phyloP scores from a whole-genome alignment of 2,329 filamentous ascomycete species.

The Lachnellula cervina region DNA sequence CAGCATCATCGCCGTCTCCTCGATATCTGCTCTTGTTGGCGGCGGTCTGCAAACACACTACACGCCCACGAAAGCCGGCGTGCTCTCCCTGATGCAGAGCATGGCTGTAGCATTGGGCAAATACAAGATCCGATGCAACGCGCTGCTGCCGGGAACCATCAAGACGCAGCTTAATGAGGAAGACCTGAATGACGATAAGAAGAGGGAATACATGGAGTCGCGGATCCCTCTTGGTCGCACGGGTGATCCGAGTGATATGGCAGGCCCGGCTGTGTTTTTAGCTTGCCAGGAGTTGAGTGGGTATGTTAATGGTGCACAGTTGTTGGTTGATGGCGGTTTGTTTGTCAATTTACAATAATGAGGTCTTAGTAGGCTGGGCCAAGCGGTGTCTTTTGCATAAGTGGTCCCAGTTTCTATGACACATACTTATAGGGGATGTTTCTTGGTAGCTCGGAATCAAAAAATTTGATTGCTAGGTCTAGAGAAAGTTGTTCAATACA shows the following conservation, averaged over 20 bases:
- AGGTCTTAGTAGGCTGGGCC: background rate
- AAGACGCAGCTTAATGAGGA: slow-evolving; percentile 79
- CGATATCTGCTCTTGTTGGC: slow-evolving; percentile 71
- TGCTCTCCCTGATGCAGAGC: slow-evolving; percentile 78
- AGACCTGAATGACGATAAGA: slow-evolving; percentile 68
- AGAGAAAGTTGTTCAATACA: background rate
- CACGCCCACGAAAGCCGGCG: slow-evolving; percentile 82
- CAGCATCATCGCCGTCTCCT: slow-evolving; percentile 72
- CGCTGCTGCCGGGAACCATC: slow-evolving; percentile 77
- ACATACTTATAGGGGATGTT: too few relatives aligned
- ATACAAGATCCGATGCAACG: slow-evolving; percentile 76
- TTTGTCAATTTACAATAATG: slow-evolving; percentile 80
- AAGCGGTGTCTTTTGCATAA: background rate
- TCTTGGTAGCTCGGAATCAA: background rate
- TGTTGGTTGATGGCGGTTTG: slow-evolving; percentile 81
- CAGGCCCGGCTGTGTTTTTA: slow-evolving; percentile 79
- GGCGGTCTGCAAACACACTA: slow-evolving; percentile 79
- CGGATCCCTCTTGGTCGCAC: slow-evolving; percentile 73
- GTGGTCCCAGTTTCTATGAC: background rate
- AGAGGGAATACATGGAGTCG: slow-evolving; percentile 73
- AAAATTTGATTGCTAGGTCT: background rate
- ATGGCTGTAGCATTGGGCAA: slow-evolving; percentile 73
- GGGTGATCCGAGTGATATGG: slow-evolving; percentile 69
- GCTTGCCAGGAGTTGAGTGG: slow-evolving; percentile 72
- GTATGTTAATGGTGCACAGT: slow-evolving; percentile 77